Percentiles rank a stretch among this genome's conserved stretches.
Conservation (phyloP, 257 asterid species). For the Solanum medicagineum region DNA sequence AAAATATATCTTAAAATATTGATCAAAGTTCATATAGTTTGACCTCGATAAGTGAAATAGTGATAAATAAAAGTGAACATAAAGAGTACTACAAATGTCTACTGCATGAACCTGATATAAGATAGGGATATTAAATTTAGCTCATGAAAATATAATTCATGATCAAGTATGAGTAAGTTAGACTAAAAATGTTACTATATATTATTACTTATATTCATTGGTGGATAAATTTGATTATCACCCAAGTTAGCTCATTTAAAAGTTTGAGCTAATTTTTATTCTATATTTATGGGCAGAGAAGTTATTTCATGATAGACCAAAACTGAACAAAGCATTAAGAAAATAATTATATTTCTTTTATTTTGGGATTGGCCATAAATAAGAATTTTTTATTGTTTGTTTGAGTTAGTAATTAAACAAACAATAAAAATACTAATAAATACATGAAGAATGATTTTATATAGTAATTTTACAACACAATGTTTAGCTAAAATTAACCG, state of each 20-base stretch:
- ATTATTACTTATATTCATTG: not conserved
- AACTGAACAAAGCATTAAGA: not conserved
- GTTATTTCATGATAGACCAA: too few species aligned
- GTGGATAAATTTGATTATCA: not conserved
- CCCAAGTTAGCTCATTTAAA: not conserved
- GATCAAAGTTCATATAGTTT: too few species aligned
- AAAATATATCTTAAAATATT: too few species aligned
- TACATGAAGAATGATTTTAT: not conserved
- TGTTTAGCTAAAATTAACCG: not conserved
- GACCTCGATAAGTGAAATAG: too few species aligned
- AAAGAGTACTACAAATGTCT: not conserved
- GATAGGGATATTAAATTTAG: not conserved
- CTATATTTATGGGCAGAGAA: too few species aligned
- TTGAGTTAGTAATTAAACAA: not conserved
- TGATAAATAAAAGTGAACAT: too few species aligned
- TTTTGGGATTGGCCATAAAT: not conserved
- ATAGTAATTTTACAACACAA: not conserved
- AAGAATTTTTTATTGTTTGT: not conserved
- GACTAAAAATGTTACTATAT: not conserved
- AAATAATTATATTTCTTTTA: not conserved
- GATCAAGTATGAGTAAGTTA: not conserved
- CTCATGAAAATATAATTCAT: not conserved
- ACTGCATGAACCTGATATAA: not conserved
- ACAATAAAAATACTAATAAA: not conserved
- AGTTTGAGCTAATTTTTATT: not conserved